Conservation (phyloP, 352 stramenopile genomes). For the Phytophthora ohioensis region DNA sequence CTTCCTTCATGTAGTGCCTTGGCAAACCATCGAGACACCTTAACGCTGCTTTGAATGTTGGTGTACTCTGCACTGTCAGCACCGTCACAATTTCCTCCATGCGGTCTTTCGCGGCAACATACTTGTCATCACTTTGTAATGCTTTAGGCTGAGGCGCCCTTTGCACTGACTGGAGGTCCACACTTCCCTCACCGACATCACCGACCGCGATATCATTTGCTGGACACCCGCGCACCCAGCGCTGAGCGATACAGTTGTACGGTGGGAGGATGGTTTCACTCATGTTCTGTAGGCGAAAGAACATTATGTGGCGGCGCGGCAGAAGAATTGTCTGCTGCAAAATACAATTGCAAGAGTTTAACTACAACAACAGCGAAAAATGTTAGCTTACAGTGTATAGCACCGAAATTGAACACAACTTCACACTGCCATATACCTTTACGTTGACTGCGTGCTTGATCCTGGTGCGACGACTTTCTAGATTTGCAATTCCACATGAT, state of each 20-base stretch:
- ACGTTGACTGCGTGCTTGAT: not conserved
- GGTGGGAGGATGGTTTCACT: not conserved
- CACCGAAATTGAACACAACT: not conserved
- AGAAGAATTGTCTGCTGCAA: not conserved
- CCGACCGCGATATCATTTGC: not conserved
- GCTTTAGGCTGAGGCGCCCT: not conserved
- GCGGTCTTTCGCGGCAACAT: not conserved
- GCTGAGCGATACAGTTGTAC: not conserved
- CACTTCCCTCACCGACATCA: not conserved
- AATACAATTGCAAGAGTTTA: not conserved
- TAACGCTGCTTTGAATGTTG: not conserved
- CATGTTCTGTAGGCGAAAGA: not conserved
- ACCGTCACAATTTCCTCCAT: slow-evolving; percentile 5
- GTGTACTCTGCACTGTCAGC: not conserved
- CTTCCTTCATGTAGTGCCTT: not conserved
- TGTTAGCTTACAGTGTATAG: not conserved
- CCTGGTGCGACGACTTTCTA: too few relatives aligned
- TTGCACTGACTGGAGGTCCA: not conserved
- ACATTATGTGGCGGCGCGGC: not conserved
- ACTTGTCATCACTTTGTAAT: not conserved
- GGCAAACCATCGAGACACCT: not conserved
- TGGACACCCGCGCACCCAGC: not conserved
- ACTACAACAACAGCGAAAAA: not conserved
- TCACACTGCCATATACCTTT: not conserved
- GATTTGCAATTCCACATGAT: too few relatives aligned